These are phyloP conservation scores for Trichoderma guizhouense DNA, from an alignment of 2,329 filamentous ascomycete species.

Conservation along the genomic window DNA sequence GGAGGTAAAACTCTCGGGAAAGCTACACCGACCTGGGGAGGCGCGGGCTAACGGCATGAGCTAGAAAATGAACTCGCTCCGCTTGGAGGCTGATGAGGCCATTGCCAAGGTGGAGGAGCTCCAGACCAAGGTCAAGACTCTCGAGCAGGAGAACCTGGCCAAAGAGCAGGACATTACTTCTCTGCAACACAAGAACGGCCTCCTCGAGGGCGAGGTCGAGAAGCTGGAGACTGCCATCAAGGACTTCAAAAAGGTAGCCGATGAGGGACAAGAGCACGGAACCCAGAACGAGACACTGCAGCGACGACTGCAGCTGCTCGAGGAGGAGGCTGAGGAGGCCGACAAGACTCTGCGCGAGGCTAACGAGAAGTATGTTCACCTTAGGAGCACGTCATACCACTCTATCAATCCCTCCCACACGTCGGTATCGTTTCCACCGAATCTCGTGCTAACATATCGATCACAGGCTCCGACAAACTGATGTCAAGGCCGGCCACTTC, in stretches of 20 bases:
- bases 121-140: conserved; percentile 76
- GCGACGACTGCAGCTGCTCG: conserved; percentile 89
- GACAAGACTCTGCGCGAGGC: conserved; percentile 95
- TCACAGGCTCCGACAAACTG: conserved; percentile 89
- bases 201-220: conserved; percentile 87
- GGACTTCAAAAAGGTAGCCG: conserved; percentile 82
- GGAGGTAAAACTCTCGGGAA: conserved; percentile 59
- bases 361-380: conserved; percentile 85
- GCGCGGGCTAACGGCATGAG: conserved; percentile 4
- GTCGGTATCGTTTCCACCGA: background rate
- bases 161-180: conserved; percentile 99
- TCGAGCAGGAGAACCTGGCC: conserved; percentile 91
- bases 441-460: background rate
- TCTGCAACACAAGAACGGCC: conserved; percentile 88
- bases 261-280: conserved; percentile 77
- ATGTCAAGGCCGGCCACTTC: conserved; percentile 98
- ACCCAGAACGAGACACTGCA: conserved; percentile 89
- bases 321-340: conserved; percentile 95
- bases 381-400: background rate
- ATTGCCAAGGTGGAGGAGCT: conserved; percentile 81
- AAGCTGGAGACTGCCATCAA: conserved; percentile 82
- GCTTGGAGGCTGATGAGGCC: conserved; percentile 87
- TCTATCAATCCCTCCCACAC: background rate
- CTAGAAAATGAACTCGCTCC: conserved; percentile 93
- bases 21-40: background rate